Base-by-base conservation (phyloP, 148 eudicot genomes). In the Silene latifolia region DNA sequence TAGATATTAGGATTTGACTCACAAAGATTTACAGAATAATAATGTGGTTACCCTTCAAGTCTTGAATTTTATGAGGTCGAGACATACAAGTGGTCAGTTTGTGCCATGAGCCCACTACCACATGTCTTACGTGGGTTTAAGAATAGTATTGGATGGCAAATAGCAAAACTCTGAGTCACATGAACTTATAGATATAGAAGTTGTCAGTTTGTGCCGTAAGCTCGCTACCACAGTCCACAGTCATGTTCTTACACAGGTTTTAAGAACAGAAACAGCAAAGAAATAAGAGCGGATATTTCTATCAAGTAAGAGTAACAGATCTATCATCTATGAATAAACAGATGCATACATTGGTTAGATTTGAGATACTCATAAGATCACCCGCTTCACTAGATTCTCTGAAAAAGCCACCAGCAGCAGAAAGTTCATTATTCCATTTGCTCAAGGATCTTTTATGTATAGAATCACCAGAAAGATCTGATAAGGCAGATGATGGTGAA, bases 361-460 rank as follows among this genome's bases (percentile, higher is more conserved):
- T 85, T 63, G 86, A 82, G 72, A 71, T 85, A 84, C 75, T 78
- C 58, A 84, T 70, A 67, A 86, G 80, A 67, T 91, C 91, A 69
- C 87, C 88, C 46, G 79, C 88, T 73, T 91, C 92, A 86, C 85
- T 84, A 83, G 91, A 79, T 83, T 88, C 98, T 23, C 87, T 80
- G 65, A 91, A 75, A 19, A 88, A 78, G 84, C 98, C 87, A 74
- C 90, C 88, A 73, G 78, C 83, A 63, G 85, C 84, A 53, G 93
- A 92, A 63, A 88, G 76, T 73, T 85, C 89, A 80, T 86, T 91
- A 79, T 85, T 88, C 86, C 86, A 87, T 76, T 78, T 86, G 87
- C 91, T 86, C 62, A 87, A 84, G 61, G 89, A 87, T 85, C 88
- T 88, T 83, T 35, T 80, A 77, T 85, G 91, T 35, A 79, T 83